These are phyloP conservation scores for Cyberlindnera subsufficiens DNA, from an alignment of 805 yeast species.

Conservation along the genomic window DNA sequence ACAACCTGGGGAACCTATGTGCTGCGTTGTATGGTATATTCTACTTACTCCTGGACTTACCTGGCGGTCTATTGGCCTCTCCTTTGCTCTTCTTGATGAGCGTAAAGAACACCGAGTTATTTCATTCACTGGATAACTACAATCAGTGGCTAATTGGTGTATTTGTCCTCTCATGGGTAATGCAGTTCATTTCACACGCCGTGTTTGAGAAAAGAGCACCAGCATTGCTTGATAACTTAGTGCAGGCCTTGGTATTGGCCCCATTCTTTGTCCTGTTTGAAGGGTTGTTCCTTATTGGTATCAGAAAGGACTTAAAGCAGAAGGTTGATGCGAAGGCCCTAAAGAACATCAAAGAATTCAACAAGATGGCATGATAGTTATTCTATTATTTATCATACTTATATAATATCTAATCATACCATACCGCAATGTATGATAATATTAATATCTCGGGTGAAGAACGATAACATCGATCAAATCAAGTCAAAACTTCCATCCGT, in stretches of 20 bases:
- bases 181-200: constrained; percentile 87
- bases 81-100: constrained; percentile 28
- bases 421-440: too few species aligned
- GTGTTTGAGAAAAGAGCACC: constrained; percentile 79
- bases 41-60: constrained; percentile 52
- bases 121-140: constrained; percentile 15
- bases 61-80: constrained; percentile 41
- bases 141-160: constrained; percentile 20
- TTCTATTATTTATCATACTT: too few species aligned
- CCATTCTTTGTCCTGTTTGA: constrained; percentile 88
- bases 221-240: constrained; percentile 74
- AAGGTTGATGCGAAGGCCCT: constrained; percentile 30
- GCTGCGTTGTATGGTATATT: constrained; percentile 47
- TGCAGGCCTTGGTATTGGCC: constrained; percentile 84
- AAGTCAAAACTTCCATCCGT: too few species aligned
- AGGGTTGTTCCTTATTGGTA: constrained; percentile 63
- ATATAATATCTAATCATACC: too few species aligned
- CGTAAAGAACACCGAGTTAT: constrained; percentile 21
- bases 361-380: background rate
- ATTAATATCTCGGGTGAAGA: too few species aligned
- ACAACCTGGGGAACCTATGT: constrained; percentile 42
- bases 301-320: constrained; percentile 37
- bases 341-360: constrained; percentile 23
- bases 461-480: too few species aligned
- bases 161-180: constrained; percentile 63